Conservation (phyloP, 2,329 filamentous ascomycete genomes). For the Thelonectria olida region DNA sequence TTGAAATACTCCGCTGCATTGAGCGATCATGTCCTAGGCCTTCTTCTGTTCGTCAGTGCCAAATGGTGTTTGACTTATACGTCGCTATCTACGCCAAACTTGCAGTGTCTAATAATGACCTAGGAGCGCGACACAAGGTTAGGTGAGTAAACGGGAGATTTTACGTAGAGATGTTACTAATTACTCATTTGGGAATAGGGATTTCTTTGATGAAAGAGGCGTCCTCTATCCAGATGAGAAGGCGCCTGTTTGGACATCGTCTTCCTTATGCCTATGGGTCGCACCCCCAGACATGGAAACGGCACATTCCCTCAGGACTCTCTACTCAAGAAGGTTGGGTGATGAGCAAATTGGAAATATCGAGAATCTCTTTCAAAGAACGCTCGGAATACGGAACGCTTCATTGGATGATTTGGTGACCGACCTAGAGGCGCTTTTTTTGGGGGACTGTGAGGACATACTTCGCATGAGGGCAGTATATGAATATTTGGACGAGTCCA, state of each 20-base stretch:
- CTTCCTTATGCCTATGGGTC: conserved; percentile 14
- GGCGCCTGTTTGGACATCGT: not conserved
- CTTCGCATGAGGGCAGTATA: not conserved
- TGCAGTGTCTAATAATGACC: not conserved
- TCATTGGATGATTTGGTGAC: not conserved
- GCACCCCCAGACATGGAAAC: conserved; percentile 12
- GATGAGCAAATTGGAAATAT: conserved; percentile 15
- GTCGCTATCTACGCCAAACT: conserved; percentile 23
- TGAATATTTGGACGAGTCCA: conserved; percentile 11
- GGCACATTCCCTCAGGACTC: not conserved
- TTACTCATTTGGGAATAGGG: conserved; percentile 1
- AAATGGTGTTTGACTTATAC: conserved; percentile 21
- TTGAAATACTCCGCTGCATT: conserved; percentile 18
- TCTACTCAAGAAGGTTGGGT: conserved; percentile 1
- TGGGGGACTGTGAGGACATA: not conserved
- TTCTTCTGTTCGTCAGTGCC: not conserved
- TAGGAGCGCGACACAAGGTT: not conserved
- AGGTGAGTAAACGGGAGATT: not conserved
- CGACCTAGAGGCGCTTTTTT: not conserved
- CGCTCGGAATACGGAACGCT: conserved; percentile 5
- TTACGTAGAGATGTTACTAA: not conserved
- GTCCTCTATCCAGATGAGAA: conserved; percentile 10
- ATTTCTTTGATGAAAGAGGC: not conserved
- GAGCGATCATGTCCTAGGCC: not conserved
- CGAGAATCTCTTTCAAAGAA: conserved; percentile 7